phyloP scores from a whole-genome alignment of 768 basidiomycete species.

The Suillus decipiens region DNA sequence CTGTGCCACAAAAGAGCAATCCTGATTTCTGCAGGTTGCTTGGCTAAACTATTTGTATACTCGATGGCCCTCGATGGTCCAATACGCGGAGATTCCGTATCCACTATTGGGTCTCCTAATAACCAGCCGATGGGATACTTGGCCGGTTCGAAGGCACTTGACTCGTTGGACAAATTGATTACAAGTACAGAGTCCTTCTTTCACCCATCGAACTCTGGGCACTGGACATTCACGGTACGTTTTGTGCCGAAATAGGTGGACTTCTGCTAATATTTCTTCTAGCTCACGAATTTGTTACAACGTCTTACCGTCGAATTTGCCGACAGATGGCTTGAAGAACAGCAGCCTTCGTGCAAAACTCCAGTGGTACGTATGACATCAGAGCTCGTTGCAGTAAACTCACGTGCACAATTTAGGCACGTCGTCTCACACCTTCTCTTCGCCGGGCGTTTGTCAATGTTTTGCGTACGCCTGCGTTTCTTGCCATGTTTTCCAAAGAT shows the following conservation, averaged over 20 bases:
- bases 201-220: slow-evolving; percentile 91
- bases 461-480: slow-evolving; percentile 82
- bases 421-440: slow-evolving; percentile 78
- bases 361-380: slow-evolving; percentile 51
- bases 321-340: slow-evolving; percentile 79
- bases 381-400: slow-evolving; percentile 1
- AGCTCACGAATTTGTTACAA: slow-evolving; percentile 85
- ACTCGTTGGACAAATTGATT: slow-evolving; percentile 83
- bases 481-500: slow-evolving; percentile 92
- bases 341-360: slow-evolving; percentile 73
- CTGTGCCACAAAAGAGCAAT: background rate
- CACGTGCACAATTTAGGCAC: slow-evolving; percentile 44
- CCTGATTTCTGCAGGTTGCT: slow-evolving; percentile 49
- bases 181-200: slow-evolving; percentile 94
- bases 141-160: slow-evolving; percentile 85
- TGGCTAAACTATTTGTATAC: slow-evolving; percentile 86
- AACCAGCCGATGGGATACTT: slow-evolving; percentile 55
- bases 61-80: slow-evolving; percentile 86
- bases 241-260: background rate
- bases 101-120: slow-evolving; percentile 49
- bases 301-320: slow-evolving; percentile 74
- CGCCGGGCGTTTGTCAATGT: slow-evolving; percentile 79
- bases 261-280: slow-evolving; percentile 15
- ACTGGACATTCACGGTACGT: slow-evolving; percentile 59
- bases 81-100: slow-evolving; percentile 44